Base-by-base conservation (phyloP, 306 rosid genomes). In the Quercus berberidifolia region DNA sequence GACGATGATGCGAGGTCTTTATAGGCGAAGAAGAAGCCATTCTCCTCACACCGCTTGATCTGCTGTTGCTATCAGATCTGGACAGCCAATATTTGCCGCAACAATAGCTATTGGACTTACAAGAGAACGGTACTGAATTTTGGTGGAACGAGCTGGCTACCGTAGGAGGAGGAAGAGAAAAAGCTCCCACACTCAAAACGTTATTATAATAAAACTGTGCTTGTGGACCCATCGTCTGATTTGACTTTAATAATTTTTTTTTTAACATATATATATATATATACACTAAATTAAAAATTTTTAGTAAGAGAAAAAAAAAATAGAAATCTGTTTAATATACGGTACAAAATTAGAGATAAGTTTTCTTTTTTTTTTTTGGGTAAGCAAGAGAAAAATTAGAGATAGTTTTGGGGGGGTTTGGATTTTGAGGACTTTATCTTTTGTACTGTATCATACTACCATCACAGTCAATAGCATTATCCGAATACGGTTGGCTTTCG, bases 11-110 rank as follows among this genome's bases (percentile, higher is more conserved):
- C 4, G 46, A 41, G 46, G 46, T 41, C 46, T 41, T 41, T 8
- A 41, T 41, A 8, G 46, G 46, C n/a, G 52, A 23, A 18, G 72
- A 67, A 23, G 81, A 71, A 76, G 80, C 74, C 92, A 91, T 90
- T 6, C 8, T 12, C 12, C 8, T 71, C 41, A 74, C 52, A 21
- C 25, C 65, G 15, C 59, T 33, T 21, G 30, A 73, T 41, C 72
- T 59, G 20, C 63, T 10, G n/a, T 20, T 30, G 72, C 41, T 28
- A 19, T 21, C 74, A 78, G 71, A 71, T 43, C 63, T 26, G 51
- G 71, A 20, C 52, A 31, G 10, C 30, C 67, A 75, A 75, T 21
- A 57, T 59, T 13, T 26, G 67, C 17, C 33, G n/a, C 56, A 52
- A 73, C 28, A 60, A 73, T 62, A 13, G 78, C 10, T n/a, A 54